Evolutionary conservation across 768 basidiomycete genomes (phyloP).

Genomic region (Guyanaporus albipodus): DNA sequence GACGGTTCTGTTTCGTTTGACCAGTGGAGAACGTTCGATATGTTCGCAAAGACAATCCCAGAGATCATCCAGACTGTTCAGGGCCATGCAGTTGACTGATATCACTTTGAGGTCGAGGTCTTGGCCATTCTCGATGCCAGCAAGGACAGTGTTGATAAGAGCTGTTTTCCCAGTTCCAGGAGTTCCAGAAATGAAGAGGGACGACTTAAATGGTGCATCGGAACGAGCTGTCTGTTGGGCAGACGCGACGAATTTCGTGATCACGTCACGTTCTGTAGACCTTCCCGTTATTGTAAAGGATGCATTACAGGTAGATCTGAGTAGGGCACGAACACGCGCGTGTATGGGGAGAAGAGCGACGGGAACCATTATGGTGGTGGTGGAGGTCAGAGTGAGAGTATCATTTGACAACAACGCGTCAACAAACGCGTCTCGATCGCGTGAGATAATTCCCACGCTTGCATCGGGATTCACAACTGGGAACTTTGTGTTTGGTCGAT

Average conservation of each 20-base stretch:
- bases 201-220: constrained; percentile 30
- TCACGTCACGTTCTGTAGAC: constrained; percentile 53
- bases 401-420: constrained; percentile 33
- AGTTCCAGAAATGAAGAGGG: constrained; percentile 87
- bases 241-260: constrained; percentile 55
- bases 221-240: constrained; percentile 38
- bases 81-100: constrained; percentile 77
- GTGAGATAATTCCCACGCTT: constrained; percentile 15
- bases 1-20: constrained; percentile 35
- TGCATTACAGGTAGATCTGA: constrained; percentile 67
- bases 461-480: too few relatives aligned
- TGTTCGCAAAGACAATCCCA: constrained; percentile 69
- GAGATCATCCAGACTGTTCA: constrained; percentile 60
- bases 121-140: constrained; percentile 34
- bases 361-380: constrained; percentile 59
- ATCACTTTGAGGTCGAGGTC: constrained; percentile 49
- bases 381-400: constrained; percentile 44
- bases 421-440: constrained; percentile 25
- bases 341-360: constrained; percentile 39
- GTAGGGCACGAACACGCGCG: constrained; percentile 64
- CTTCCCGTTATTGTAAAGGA: constrained; percentile 60
- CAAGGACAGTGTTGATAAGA: constrained; percentile 64
- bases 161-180: constrained; percentile 94
- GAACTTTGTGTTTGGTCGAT: too few relatives aligned
- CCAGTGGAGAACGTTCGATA: constrained; percentile 35